Conservation (phyloP, 1,139 yeast genomes). For the Hansenula sp. region DNA sequence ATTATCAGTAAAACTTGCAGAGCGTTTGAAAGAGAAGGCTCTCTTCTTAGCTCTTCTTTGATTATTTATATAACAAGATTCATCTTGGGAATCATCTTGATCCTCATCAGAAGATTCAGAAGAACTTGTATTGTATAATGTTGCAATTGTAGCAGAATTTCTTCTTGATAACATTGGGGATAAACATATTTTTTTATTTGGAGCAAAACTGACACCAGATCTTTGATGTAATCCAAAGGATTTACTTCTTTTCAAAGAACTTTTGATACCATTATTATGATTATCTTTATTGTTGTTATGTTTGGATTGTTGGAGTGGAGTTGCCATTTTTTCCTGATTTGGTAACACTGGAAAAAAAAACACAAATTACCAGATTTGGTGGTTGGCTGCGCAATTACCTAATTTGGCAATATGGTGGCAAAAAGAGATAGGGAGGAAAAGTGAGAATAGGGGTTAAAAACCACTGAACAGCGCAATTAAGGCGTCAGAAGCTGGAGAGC, state of each 20-base stretch:
- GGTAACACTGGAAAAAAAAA: constrained; percentile 9
- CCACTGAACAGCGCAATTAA: constrained; percentile 33
- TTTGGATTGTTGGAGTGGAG: constrained; percentile 6
- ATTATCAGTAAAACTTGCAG: constrained; percentile 31
- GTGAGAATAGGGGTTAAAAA: constrained; percentile 7
- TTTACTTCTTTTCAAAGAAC: constrained; percentile 9
- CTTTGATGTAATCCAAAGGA: constrained; percentile 17
- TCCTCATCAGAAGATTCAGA: constrained; percentile 23
- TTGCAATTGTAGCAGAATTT: constrained; percentile 16
- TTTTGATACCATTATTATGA: not conserved
- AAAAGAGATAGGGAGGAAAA: constrained; percentile 15
- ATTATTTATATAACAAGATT: constrained; percentile 18
- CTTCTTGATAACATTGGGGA: constrained; percentile 17
- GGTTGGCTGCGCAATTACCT: not conserved
- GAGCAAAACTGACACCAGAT: constrained; percentile 15
- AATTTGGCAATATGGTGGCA: constrained; percentile 2
- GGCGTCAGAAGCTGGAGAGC: constrained; percentile 28
- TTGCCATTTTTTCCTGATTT: constrained; percentile 1
- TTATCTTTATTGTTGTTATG: not conserved
- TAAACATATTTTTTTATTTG: constrained; percentile 21
- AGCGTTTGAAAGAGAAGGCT: constrained; percentile 17
- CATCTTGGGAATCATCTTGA: constrained; percentile 26
- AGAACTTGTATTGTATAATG: constrained; percentile 11
- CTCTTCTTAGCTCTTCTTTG: constrained; percentile 24
- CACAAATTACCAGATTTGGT: constrained; percentile 17